These are phyloP conservation scores for Xylaria longipes DNA, from an alignment of 495 filamentous ascomycete genomes.

Conservation along the genomic window DNA sequence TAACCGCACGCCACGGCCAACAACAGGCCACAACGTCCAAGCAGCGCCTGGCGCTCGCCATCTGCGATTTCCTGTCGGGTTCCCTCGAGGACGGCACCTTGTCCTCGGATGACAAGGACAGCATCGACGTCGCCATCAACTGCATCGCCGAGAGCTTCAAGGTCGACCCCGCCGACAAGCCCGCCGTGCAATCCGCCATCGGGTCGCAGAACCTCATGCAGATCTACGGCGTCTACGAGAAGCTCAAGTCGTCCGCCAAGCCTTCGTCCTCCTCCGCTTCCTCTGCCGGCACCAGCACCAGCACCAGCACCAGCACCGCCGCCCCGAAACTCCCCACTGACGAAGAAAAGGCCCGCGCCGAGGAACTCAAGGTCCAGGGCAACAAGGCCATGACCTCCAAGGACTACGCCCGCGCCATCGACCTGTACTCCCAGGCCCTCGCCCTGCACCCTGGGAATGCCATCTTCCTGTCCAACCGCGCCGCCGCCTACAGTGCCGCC, in stretches of 20 bases:
- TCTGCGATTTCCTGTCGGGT: slow-evolving; percentile 89
- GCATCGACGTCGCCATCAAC: slow-evolving; percentile 87
- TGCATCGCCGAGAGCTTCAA: slow-evolving; percentile 96
- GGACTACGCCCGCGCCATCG: slow-evolving; percentile 82
- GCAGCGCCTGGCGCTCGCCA: slow-evolving; percentile 95
- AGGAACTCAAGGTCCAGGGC: slow-evolving; percentile 86
- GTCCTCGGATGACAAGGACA: slow-evolving; percentile 83
- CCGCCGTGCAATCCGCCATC: slow-evolving; percentile 76
- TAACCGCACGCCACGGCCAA: not conserved
- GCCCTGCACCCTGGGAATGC: slow-evolving; percentile 82
- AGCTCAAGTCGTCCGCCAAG: slow-evolving; percentile 66
- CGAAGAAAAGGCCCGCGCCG: slow-evolving; percentile 74
- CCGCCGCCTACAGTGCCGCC: slow-evolving; percentile 83
- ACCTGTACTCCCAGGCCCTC: slow-evolving; percentile 84
- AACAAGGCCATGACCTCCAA: slow-evolving; percentile 93
- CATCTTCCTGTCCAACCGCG: slow-evolving; percentile 97
- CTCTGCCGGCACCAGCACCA: slow-evolving; percentile 36
- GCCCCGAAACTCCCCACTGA: slow-evolving; percentile 51
- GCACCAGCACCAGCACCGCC: slow-evolving; percentile 37
- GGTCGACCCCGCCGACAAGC: slow-evolving; percentile 80
- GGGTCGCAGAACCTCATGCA: slow-evolving; percentile 82
- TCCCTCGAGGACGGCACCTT: slow-evolving; percentile 90
- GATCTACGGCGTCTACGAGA: slow-evolving; percentile 97
- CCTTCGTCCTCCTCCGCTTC: slow-evolving; percentile 39
- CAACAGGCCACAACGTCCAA: slow-evolving; percentile 68